A percentile compares a stretch with the other conserved stretches of the same genome.
Evolutionary conservation across 805 yeast species (phyloP).

Genomic region (Saturnispora mendoncae): DNA sequence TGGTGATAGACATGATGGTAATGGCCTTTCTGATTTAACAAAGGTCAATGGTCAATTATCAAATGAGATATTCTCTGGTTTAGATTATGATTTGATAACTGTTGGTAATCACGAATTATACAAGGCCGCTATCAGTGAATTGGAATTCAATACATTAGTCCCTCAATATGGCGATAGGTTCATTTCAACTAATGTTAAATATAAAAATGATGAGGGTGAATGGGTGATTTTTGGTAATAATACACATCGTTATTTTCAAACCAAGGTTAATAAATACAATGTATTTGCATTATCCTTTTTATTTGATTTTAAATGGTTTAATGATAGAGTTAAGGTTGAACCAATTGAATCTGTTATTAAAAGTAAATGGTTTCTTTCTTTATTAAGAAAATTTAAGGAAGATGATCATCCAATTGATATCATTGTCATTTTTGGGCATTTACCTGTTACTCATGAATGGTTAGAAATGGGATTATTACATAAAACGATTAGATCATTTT

Average conservation of each 20-base stretch:
- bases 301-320: constrained; percentile 61
- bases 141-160: constrained; percentile 57
- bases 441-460: constrained; percentile 58
- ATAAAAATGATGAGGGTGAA: constrained; percentile 32
- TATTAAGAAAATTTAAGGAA: constrained; percentile 27
- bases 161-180: constrained; percentile 54
- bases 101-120: constrained; percentile 92
- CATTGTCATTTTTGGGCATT: constrained; percentile 67
- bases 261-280: constrained; percentile 42
- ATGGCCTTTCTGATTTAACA: constrained; percentile 79
- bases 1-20: constrained; percentile 94
- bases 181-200: constrained; percentile 66
- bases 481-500: constrained; percentile 41
- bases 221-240: constrained; percentile 61
- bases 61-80: constrained; percentile 50
- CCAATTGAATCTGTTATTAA: constrained; percentile 46
- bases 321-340: constrained; percentile 53
- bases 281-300: constrained; percentile 70
- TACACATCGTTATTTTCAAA: constrained; percentile 53
- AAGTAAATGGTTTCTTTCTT: constrained; percentile 57
- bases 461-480: constrained; percentile 43
- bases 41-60: constrained; percentile 60
- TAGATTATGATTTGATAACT: constrained; percentile 70
- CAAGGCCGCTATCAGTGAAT: constrained; percentile 48
- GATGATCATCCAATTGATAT: constrained; percentile 52